Evolutionary conservation across 768 basidiomycete genomes (phyloP), one percentile per base, ranked within the genome.

Genomic region (Lactifluus piperatus): DNA sequence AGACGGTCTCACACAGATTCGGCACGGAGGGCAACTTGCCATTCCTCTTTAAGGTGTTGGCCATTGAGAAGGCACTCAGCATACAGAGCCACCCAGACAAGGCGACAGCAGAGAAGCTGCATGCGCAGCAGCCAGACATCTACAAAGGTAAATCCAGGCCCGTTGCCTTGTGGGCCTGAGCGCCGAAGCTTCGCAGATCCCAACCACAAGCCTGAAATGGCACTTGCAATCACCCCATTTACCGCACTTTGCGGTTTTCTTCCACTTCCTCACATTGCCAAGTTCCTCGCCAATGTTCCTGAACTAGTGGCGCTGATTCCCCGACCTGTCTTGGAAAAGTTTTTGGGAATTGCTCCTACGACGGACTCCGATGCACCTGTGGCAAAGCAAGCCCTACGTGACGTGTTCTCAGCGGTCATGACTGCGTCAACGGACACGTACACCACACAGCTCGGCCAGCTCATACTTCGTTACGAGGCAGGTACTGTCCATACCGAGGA

Each of bases 121-220:
- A 65, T 18, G 47, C 48, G 2, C 54, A 57, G n/a, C 79, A 83
- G 51, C 91, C 91, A 2, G 80, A 90, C 50, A 79, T 97, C 48
- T 99, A 99, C 76, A 97, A 94, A 76, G 94, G 94, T 89, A 66
- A 58, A 78, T 68, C 4, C 8, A 39, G 11, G 34, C 30, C 34
- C 10, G 13, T 13, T 29, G 30, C 27, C 30, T 13, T 57, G 22
- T 20, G 34, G 13, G 14, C 46, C 45, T 34, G 63, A 57, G 64
- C 24, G 68, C 62, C 52, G 16, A 36, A n/a, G 34, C 41, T 41
- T 10, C 37, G 39, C 62, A 91, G 97, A 99, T 71, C 81, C 84
- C 5, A 98, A 98, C 69, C 97, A 99, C 67, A 99, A 99, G 72
- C 97, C 97, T 2, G 97, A 99, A 71, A 95, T 99, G 91, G 93